These are phyloP conservation scores for Hypoxylon sp. DNA, from an alignment of 2,329 filamentous ascomycete genomes.

Conservation along the genomic window DNA sequence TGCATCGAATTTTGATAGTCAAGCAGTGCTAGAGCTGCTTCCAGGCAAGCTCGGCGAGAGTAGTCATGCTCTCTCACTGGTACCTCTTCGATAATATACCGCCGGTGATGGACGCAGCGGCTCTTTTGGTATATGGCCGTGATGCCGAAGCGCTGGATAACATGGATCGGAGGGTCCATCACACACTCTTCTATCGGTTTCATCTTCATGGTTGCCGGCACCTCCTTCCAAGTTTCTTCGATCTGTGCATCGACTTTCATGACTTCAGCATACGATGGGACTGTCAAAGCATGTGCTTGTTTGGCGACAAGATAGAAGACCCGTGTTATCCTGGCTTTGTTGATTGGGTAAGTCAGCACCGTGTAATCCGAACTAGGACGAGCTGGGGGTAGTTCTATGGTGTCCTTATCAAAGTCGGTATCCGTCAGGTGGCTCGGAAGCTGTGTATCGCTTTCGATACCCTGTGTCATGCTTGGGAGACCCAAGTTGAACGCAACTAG, in stretches of 20 bases:
- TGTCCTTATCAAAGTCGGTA: constrained; percentile 73
- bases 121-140: constrained; percentile 68
- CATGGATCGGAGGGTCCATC: constrained; percentile 61
- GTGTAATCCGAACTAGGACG: constrained; percentile 73
- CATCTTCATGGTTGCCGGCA: constrained; percentile 66
- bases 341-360: constrained; percentile 68
- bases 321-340: constrained; percentile 64
- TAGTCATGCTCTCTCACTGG: constrained; percentile 64
- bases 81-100: constrained; percentile 63
- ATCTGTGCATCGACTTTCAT: constrained; percentile 64
- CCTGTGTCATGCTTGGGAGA: constrained; percentile 75
- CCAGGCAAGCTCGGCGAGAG: constrained; percentile 66
- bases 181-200: constrained; percentile 64
- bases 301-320: constrained; percentile 66
- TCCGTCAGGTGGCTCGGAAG: constrained; percentile 75
- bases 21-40: constrained; percentile 65
- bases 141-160: constrained; percentile 69
- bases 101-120: constrained; percentile 69
- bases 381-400: constrained; percentile 67
- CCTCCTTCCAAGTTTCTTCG: constrained; percentile 60
- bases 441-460: constrained; percentile 74
- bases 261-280: constrained; percentile 65
- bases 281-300: constrained; percentile 64
- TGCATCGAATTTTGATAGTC: constrained; percentile 64
- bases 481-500: constrained; percentile 78